A percentile compares a stretch with the other conserved stretches of the same genome.
Conservation (phyloP, 179 eudicot species). For the Beta corolliflora region DNA sequence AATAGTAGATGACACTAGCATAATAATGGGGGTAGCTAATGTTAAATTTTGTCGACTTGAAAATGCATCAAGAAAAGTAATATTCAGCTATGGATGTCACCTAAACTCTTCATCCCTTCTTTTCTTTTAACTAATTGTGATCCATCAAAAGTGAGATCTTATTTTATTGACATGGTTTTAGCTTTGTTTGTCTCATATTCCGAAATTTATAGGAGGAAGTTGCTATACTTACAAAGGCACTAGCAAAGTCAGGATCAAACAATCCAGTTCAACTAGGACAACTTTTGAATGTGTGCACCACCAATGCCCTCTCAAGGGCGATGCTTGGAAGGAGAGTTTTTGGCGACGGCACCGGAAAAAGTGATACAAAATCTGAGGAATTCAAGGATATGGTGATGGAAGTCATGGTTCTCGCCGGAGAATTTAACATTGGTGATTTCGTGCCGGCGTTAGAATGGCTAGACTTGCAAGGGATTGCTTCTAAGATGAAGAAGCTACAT, state of each 20-base stretch:
- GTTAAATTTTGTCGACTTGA: too few species aligned
- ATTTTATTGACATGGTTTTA: not conserved
- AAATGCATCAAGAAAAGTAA: too few species aligned
- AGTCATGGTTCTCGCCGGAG: constrained; percentile 79
- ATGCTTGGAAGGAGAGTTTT: constrained; percentile 53
- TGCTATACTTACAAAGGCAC: constrained; percentile 48
- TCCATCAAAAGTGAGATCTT: too few species aligned
- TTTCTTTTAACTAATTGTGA: too few species aligned
- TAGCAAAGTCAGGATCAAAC: constrained; percentile 40
- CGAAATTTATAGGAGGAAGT: constrained; percentile 61
- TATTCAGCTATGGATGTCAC: too few species aligned
- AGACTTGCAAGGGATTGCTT: constrained; percentile 76
- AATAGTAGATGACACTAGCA: too few species aligned
- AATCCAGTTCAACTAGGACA: constrained; percentile 54
- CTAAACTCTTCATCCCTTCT: too few species aligned
- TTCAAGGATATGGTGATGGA: constrained; percentile 90
- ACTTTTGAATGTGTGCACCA: constrained; percentile 54
- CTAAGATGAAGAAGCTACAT: constrained; percentile 83
- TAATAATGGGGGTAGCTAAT: too few species aligned
- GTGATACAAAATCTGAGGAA: constrained; percentile 71
- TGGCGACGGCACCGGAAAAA: constrained; percentile 42
- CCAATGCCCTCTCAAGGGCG: constrained; percentile 49
- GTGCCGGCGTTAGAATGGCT: constrained; percentile 70
- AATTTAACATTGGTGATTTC: constrained; percentile 78
- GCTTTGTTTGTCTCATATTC: not conserved